Base-by-base conservation (phyloP, 2,329 filamentous ascomycete species). In the Tolypocladium ovalisporum region DNA sequence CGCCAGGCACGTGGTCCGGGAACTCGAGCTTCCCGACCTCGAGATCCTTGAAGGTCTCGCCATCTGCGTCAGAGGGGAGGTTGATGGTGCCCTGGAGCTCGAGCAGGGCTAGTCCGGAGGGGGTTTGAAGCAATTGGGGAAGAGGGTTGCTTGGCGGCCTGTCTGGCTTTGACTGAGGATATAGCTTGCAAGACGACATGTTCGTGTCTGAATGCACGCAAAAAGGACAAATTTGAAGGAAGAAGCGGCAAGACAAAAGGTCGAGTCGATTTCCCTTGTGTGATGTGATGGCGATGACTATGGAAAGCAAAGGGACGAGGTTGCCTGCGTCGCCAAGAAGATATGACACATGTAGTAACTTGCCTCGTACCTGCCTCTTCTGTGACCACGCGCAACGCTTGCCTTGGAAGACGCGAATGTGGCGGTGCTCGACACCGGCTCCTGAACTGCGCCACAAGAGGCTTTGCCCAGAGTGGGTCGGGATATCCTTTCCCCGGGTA, bases 21-120 rank as follows among this genome's bases (percentile, higher is more conserved):
- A 96, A 96, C 36, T 87, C 80, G 35, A 96, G 79, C 57, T 83
- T 85, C 36, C 91, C 91, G 62, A 96, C 78, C 24, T 71, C 65
- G 3, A 68, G 60, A 22, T 69, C 67, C 7, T 61, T 59, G 39
- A 72, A 60, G 6, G 67, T 54, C 27, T 68, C 61, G 32, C 70
- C 62, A 55, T 74, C 64, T 12, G 64, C 61, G 29, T 72, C 66
- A 2, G 73, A 61, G 9, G 90, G 86, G 1, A 91, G 77, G 71
- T 95, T 93, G 73, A 99, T 86, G 17, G 84, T 90, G 60, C 92
- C 94, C 76, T 99, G 94, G 17, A 99, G 83, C 74, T 97, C 94
- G 58, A 99, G 78, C 52, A 99, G 79, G 22, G 93, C 93, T 44
- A 97, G 82, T 54, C 94, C 94, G 0, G 88, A 86, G 0, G 94